Base-by-base conservation (phyloP, 1,284 basidiomycete species). In the Psilocybe mexicana region DNA sequence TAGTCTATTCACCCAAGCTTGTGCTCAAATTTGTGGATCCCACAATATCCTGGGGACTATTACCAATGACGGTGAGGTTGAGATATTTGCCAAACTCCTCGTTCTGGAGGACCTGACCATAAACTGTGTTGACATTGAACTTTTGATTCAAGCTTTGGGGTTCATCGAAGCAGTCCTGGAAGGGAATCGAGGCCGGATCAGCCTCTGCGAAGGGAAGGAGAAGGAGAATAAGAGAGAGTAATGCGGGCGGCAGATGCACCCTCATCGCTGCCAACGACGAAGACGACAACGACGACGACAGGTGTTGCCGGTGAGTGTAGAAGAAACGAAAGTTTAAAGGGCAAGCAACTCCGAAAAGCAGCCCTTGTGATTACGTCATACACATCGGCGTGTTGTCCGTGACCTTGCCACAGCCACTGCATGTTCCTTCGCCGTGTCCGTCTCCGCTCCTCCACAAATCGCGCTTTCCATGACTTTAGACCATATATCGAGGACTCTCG, bases 91-190 rank as follows among this genome's bases (percentile, higher is more conserved):
- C 78, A 33, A 74, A 68, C 10, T 73, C 65, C 26, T 73, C 71
- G 43, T 79, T 76, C 24, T 82, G 72, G 3, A 87, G 75, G 55
- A 93, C 78, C 69, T 93, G 88, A 11, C 86, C 90, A 68, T 89
- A 93, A 45, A 94, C 85, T 25, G 80, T 80, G 54, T 83, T 80
- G 60, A 94, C 80, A 54, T 83, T 78, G 69, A 94, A 79, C 69
- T 87, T 87, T 68, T 79, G 77, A 42, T 77, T 74, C 18, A 65
- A 64, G 72, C 82, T 80, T 54, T 79, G 79, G 38, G 73, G 64
- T 10, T 67, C 59, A 60, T 72, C 70, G 71, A 84, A 89, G 73
- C 87, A 90, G 69, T 89, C 85, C 46, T 69, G 63, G 68, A 84
- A 87, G 48, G 71, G 69, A 18, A 85, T 70, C 0, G 76, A 77